Percentiles rank a stretch among this genome's conserved stretches.
These are phyloP conservation scores for Trypanosoma melophagium DNA, from an alignment of 208 protist species.

Conservation along the genomic window DNA sequence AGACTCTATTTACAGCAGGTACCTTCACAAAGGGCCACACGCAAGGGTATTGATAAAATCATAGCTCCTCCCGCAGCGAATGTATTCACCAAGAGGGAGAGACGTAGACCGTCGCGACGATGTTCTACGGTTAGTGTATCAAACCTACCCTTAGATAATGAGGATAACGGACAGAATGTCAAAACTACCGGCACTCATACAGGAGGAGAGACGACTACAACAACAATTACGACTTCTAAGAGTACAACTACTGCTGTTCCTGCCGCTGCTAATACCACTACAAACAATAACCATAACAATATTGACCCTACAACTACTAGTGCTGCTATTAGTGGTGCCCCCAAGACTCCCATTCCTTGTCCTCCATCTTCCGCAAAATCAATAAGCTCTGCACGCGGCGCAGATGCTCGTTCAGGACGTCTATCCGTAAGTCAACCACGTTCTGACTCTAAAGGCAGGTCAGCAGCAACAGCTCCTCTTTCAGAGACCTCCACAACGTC, in stretches of 20 bases:
- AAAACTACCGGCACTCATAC: too few relatives aligned
- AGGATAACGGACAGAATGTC: too few relatives aligned
- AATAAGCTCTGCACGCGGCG: background rate
- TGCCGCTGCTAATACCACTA: too few relatives aligned
- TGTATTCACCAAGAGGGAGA: constrained; percentile 12
- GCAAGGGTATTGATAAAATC: constrained; percentile 30
- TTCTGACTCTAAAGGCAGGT: background rate
- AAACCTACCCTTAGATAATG: background rate
- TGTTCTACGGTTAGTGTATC: constrained; percentile 11
- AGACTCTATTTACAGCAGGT: constrained; percentile 31
- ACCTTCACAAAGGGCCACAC: constrained; percentile 7
- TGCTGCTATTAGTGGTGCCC: background rate
- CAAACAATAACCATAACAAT: too few relatives aligned
- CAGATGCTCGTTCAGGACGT: background rate
- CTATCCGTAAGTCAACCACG: background rate
- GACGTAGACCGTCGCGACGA: background rate
- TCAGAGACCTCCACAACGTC: background rate
- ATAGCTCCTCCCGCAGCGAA: constrained; percentile 23
- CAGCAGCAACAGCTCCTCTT: constrained; percentile 13
- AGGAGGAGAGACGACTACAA: too few relatives aligned
- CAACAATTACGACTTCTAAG: too few relatives aligned
- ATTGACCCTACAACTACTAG: too few relatives aligned
- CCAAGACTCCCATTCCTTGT: background rate
- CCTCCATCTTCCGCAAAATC: background rate
- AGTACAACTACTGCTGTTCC: background rate